phyloP scores from a whole-genome alignment of 163 green algal genomes.

The Picocystis sp. region DNA sequence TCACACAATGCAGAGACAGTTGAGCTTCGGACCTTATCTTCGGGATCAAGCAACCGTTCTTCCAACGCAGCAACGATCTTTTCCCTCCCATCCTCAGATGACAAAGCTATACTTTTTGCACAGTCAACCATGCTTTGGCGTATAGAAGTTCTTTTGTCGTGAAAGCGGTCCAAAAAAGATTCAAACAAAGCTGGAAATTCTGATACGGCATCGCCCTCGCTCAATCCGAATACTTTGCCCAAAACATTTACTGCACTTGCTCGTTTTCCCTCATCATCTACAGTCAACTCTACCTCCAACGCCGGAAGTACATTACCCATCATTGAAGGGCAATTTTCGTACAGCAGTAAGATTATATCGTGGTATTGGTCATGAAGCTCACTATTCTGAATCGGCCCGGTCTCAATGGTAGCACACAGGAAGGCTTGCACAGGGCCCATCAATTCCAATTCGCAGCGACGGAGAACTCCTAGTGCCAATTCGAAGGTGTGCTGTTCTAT shows the following conservation, averaged over 20 bases:
- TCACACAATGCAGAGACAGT: conserved; percentile 18
- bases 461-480: too few species aligned
- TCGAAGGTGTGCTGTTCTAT: too few species aligned
- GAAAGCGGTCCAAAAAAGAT: conserved; percentile 30
- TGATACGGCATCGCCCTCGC: conserved; percentile 11
- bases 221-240: conserved; percentile 23
- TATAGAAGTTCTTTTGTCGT: conserved; percentile 23
- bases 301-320: conserved; percentile 50
- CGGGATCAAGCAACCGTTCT: conserved; percentile 27
- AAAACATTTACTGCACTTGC: conserved; percentile 29
- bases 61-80: conserved; percentile 10
- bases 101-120: too few species aligned
- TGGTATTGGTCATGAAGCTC: conserved; percentile 21
- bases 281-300: conserved; percentile 27
- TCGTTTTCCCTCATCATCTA: conserved; percentile 23
- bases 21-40: conserved; percentile 31
- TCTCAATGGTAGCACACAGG: too few species aligned
- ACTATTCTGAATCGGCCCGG: conserved; percentile 21
- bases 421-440: too few species aligned
- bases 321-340: conserved; percentile 32
- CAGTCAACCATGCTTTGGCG: too few species aligned
- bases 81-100: conserved; percentile 9
- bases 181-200: conserved; percentile 22
- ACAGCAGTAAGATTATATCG: conserved; percentile 34
- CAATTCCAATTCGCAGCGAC: too few species aligned